phyloP scores from a whole-genome alignment of 2,329 filamentous ascomycete genomes.

The Pezicula neosporulosa region DNA sequence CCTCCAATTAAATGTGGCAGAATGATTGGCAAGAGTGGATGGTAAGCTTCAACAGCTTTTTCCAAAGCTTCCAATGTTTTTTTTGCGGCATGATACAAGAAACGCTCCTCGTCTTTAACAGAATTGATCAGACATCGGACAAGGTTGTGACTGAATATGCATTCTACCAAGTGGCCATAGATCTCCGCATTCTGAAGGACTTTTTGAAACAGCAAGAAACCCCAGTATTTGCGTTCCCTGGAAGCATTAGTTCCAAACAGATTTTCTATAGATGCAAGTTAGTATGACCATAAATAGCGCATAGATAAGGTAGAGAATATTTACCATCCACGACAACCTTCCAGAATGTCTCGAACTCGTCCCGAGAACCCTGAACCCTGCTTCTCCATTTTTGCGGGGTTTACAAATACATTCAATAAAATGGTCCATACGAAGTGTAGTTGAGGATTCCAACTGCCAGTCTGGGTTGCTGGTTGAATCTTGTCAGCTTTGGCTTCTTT shows the following conservation, averaged over 20 bases:
- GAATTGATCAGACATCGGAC: slow-evolving; percentile 82
- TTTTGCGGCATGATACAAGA: slow-evolving; percentile 74
- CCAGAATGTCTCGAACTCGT: slow-evolving; percentile 76
- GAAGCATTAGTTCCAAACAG: slow-evolving; percentile 81
- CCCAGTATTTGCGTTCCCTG: slow-evolving; percentile 86
- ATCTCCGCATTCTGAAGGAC: slow-evolving; percentile 55
- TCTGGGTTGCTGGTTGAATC: slow-evolving; percentile 37
- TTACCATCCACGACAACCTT: slow-evolving; percentile 79
- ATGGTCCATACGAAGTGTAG: slow-evolving; percentile 87
- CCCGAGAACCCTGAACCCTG: slow-evolving; percentile 19
- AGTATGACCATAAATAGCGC: slow-evolving; percentile 2
- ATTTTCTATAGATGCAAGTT: slow-evolving; percentile 52
- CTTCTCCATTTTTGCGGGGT: slow-evolving; percentile 26
- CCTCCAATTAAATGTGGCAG: slow-evolving; percentile 66
- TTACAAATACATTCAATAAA: slow-evolving; percentile 56
- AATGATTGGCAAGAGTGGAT: slow-evolving; percentile 55
- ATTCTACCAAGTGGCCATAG: slow-evolving; percentile 45
- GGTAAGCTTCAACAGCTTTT: slow-evolving; percentile 57
- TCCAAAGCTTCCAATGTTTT: slow-evolving; percentile 73
- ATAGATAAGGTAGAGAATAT: slow-evolving; percentile 27
- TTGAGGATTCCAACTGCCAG: slow-evolving; percentile 74
- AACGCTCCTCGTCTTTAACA: slow-evolving; percentile 71
- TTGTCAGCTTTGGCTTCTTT: slow-evolving; percentile 45
- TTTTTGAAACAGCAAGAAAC: slow-evolving; percentile 82
- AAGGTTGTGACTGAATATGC: slow-evolving; percentile 79